A percentile compares a stretch with the other conserved stretches of the same genome.
Evolutionary conservation across 495 filamentous ascomycete genomes (phyloP).

Genomic region (Chlorociboria aeruginascens): DNA sequence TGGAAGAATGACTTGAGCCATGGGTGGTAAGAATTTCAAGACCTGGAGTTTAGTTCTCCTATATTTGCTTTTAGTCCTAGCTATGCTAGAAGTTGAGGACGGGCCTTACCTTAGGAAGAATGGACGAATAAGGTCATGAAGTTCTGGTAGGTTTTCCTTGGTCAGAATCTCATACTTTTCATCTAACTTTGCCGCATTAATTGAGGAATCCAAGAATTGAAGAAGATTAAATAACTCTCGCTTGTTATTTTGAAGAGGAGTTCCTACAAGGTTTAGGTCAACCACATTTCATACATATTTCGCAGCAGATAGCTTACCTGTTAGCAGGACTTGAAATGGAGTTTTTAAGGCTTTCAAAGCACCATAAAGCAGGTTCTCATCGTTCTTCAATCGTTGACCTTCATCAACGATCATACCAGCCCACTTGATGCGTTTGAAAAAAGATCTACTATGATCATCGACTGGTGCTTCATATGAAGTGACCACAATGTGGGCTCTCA

Average conservation of each 20-base stretch:
- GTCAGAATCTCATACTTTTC: conserved; percentile 60
- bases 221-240: conserved; percentile 90
- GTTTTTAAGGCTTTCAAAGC: conserved; percentile 59
- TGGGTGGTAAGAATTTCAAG: conserved; percentile 76
- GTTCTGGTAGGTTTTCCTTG: conserved; percentile 61
- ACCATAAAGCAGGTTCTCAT: conserved; percentile 68
- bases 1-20: conserved; percentile 90
- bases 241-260: conserved; percentile 90
- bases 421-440: conserved; percentile 65
- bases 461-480: conserved; percentile 86
- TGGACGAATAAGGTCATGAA: conserved; percentile 78
- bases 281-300: background rate
- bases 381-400: conserved; percentile 92
- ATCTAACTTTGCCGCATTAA: conserved; percentile 63
- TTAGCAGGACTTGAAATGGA: conserved; percentile 73
- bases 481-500: conserved; percentile 84
- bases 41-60: conserved; percentile 82
- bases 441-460: conserved; percentile 46
- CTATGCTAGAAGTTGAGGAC: background rate
- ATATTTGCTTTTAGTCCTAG: background rate
- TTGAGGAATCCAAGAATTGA: conserved; percentile 67
- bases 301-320: conserved; percentile 29
- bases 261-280: conserved; percentile 30
- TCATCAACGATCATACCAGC: conserved; percentile 87
- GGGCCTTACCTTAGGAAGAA: conserved; percentile 37